phyloP scores from a whole-genome alignment of 768 basidiomycete genomes.

The Panaeolus cyanescens region DNA sequence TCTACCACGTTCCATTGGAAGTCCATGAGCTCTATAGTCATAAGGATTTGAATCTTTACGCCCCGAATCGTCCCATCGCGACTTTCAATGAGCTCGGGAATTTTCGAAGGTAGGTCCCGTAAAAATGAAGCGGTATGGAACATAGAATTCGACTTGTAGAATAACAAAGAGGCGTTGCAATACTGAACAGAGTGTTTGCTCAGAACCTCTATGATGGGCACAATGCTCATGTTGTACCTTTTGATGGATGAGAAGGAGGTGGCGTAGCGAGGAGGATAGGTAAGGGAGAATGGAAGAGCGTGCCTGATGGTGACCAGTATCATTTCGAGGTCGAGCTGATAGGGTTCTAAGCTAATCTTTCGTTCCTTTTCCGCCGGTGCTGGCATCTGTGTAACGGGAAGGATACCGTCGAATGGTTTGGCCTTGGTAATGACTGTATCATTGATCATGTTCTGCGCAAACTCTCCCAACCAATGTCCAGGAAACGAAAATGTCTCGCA shows the following conservation, averaged over 20 bases:
- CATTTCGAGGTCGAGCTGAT: constrained; percentile 16
- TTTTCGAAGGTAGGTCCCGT: neutral
- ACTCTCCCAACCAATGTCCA: constrained; percentile 22
- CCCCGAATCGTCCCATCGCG: neutral
- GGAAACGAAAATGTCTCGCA: constrained; percentile 15
- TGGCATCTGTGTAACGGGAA: constrained; percentile 10
- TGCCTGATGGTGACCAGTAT: constrained; percentile 10
- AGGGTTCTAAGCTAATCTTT: constrained; percentile 15
- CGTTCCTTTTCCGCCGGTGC: constrained; percentile 2
- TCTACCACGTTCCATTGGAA: constrained; percentile 11
- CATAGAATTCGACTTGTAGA: constrained; percentile 10
- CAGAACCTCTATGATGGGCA: neutral
- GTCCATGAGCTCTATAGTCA: constrained; percentile 14
- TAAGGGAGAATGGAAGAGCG: constrained; percentile 16
- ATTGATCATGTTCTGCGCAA: constrained; percentile 17
- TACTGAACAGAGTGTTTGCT: constrained; percentile 5
- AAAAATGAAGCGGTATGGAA: neutral
- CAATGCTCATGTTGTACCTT: constrained; percentile 5
- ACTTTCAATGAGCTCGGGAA: constrained; percentile 12
- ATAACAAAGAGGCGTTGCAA: constrained; percentile 12
- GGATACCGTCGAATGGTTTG: constrained; percentile 10
- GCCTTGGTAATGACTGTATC: constrained; percentile 16
- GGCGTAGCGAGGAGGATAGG: constrained; percentile 5
- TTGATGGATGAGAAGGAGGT: constrained; percentile 5
- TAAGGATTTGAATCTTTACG: constrained; percentile 15